Conservation (phyloP, 768 basidiomycete species). For the Russula sp. region DNA sequence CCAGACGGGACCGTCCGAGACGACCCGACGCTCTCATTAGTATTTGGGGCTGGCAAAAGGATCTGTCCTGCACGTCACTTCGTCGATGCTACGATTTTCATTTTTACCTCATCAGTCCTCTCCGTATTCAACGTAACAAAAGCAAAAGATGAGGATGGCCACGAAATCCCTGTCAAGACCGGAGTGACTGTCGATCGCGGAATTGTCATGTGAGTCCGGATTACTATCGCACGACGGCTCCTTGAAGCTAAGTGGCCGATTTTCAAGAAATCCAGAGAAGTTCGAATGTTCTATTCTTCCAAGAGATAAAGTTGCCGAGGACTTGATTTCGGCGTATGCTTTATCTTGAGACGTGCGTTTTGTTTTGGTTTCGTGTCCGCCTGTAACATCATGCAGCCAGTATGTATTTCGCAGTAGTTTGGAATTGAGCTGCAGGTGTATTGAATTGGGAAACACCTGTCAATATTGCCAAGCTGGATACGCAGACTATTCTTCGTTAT, state of each 20-base stretch:
- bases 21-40: neutral
- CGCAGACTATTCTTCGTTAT: too few species aligned
- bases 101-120: neutral
- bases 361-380: neutral
- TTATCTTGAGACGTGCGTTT: neutral
- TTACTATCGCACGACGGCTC: neutral
- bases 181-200: neutral
- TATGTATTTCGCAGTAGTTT: neutral
- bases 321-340: slow-evolving; percentile 3
- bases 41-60: neutral
- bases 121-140: neutral
- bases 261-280: slow-evolving; percentile 5
- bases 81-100: neutral
- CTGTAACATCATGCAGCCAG: neutral
- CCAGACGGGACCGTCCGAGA: slow-evolving; percentile 12
- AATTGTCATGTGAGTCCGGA: neutral
- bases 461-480: too few species aligned
- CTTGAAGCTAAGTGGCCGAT: neutral
- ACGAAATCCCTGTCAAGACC: neutral
- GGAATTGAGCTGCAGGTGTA: too few species aligned
- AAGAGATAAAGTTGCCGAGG: slow-evolving; percentile 11
- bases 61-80: neutral
- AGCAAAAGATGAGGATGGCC: neutral
- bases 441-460: too few species aligned
- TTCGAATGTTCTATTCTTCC: slow-evolving; percentile 22